Evolutionary conservation across 2,329 filamentous ascomycete species (phyloP).

Genomic region (Cercospora beticola): DNA sequence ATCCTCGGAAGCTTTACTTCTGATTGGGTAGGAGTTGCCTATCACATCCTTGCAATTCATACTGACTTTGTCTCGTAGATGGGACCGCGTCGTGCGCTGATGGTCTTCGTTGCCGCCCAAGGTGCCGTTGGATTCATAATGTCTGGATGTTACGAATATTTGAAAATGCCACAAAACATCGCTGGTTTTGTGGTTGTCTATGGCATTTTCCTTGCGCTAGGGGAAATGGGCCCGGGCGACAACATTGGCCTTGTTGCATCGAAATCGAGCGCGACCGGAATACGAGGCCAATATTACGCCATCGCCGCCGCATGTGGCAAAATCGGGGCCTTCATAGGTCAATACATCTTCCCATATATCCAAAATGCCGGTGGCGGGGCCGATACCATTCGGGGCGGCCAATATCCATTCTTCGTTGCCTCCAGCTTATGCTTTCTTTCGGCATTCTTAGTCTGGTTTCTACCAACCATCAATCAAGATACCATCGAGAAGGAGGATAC

Average conservation of each 20-base stretch:
- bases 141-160: conserved; percentile 71
- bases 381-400: conserved; percentile 57
- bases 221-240: conserved; percentile 82
- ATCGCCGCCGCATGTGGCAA: conserved; percentile 73
- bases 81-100: conserved; percentile 73
- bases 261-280: conserved; percentile 83
- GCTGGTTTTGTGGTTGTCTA: conserved; percentile 78
- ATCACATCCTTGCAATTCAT: too few species aligned
- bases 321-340: conserved; percentile 73
- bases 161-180: conserved; percentile 67
- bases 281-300: conserved; percentile 72
- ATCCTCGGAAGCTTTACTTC: conserved; percentile 72
- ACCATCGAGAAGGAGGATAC: conserved; percentile 78
- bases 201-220: conserved; percentile 70
- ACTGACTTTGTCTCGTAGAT: conserved; percentile 38
- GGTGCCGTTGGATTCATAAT: conserved; percentile 83
- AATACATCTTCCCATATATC: conserved; percentile 70
- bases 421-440: conserved; percentile 74
- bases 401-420: conserved; percentile 89
- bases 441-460: conserved; percentile 63
- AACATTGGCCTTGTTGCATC: conserved; percentile 86
- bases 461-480: conserved; percentile 78
- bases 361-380: conserved; percentile 57
- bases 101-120: conserved; percentile 69
- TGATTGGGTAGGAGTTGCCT: conserved; percentile 54